A percentile compares a stretch with the other conserved stretches of the same genome.
Conservation (phyloP, 129 eudicot species). For the Scalesia atractyloides region DNA sequence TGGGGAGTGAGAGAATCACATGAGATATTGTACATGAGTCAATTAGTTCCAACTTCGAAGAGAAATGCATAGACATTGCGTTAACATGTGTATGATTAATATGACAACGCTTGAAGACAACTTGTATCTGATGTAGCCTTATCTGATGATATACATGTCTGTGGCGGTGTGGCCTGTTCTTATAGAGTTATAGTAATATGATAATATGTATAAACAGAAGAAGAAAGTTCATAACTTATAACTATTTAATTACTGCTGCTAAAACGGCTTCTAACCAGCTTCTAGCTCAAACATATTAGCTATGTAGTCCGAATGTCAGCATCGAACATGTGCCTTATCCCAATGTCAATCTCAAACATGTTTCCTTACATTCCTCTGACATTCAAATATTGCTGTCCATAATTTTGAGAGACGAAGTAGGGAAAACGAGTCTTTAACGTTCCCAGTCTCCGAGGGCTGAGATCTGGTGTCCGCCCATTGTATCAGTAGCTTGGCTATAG, state of each 20-base stretch:
- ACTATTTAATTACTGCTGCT: neutral
- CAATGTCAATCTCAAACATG: neutral
- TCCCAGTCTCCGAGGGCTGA: neutral
- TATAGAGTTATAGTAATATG: neutral
- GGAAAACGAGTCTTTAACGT: neutral
- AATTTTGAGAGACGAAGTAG: neutral
- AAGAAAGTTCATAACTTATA: neutral
- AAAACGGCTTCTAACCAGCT: neutral
- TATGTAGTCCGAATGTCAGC: neutral
- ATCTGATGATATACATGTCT: conserved; percentile 4
- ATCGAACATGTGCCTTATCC: neutral
- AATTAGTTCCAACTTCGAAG: neutral
- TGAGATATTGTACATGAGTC: neutral
- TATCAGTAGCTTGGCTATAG: neutral
- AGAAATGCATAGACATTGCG: neutral
- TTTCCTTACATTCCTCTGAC: neutral
- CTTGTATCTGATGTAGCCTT: neutral
- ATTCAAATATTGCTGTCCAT: neutral
- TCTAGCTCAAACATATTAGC: neutral
- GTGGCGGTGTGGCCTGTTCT: neutral
- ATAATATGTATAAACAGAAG: neutral
- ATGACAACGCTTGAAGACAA: neutral
- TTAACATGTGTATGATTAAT: neutral
- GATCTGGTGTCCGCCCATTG: neutral
- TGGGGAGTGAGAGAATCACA: neutral